A percentile compares a stretch with the other conserved stretches of the same genome.
Conservation (phyloP, 2,329 filamentous ascomycete species). For the Pseudopyricularia cyperi region DNA sequence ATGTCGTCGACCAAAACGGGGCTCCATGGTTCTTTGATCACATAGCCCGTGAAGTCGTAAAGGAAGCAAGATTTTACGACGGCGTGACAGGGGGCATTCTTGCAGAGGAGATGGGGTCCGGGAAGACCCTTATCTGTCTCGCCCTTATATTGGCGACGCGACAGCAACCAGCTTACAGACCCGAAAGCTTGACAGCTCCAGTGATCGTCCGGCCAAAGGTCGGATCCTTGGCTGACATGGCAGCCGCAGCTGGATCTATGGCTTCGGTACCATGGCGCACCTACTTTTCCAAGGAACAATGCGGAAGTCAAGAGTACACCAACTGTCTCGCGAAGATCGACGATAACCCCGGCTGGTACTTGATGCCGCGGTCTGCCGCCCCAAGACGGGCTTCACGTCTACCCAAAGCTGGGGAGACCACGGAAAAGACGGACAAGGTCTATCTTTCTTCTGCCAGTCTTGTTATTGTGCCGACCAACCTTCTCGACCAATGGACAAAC, state of each 20-base stretch:
- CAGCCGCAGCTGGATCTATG: conserved; percentile 54
- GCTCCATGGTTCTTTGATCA: conserved; percentile 57
- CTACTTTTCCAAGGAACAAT: conserved; percentile 40
- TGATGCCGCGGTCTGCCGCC: conserved; percentile 30
- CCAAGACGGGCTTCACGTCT: conserved; percentile 24
- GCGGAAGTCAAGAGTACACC: conserved; percentile 34
- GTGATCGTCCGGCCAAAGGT: conserved; percentile 28
- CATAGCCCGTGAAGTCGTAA: conserved; percentile 46
- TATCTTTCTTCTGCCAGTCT: conserved; percentile 58
- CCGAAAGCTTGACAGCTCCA: conserved; percentile 39
- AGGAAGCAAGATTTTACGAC: conserved; percentile 61
- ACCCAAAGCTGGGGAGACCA: conserved; percentile 1
- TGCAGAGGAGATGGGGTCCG: conserved; percentile 68
- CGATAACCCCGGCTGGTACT: conserved; percentile 46
- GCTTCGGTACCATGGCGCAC: conserved; percentile 58
- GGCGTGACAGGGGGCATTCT: conserved; percentile 63
- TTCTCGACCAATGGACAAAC: conserved; percentile 70
- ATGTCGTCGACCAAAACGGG: conserved; percentile 46
- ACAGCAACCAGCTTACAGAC: conserved; percentile 51
- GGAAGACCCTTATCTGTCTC: conserved; percentile 83
- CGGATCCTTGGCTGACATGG: conserved; percentile 53
- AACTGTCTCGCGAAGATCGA: conserved; percentile 43
- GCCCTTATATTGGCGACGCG: conserved; percentile 38
- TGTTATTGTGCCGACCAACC: conserved; percentile 69
- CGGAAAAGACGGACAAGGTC: conserved; percentile 25